These are phyloP conservation scores for Verticillium longisporum DNA, from an alignment of 2,329 filamentous ascomycete species.

Conservation along the genomic window DNA sequence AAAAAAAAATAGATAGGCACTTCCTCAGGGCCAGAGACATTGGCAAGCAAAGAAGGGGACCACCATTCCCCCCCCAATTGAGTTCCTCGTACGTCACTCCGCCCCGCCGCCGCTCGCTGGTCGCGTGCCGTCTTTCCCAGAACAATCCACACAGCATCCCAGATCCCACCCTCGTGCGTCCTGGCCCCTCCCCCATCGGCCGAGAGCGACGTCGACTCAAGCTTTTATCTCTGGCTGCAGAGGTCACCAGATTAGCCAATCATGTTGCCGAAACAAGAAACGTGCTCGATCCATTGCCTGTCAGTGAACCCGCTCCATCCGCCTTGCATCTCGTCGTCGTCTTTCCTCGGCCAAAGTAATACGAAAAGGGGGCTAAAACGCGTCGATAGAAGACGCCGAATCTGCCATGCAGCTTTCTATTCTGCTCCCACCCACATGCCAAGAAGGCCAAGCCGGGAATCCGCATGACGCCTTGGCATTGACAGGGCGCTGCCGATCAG, in stretches of 20 bases:
- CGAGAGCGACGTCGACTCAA: background rate
- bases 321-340: background rate
- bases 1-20: background rate
- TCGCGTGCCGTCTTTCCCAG: background rate
- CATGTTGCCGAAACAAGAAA: slow-evolving; percentile 1
- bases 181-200: background rate
- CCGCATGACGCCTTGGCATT: slow-evolving; percentile 4
- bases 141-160: background rate
- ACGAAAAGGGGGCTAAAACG: background rate
- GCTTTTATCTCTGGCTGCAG: background rate
- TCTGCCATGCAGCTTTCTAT: too few relatives aligned
- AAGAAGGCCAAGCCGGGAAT: slow-evolving; percentile 5
- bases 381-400: background rate
- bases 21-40: too few relatives aligned
- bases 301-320: slow-evolving; percentile 11
- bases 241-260: slow-evolving; percentile 6
- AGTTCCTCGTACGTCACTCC: background rate
- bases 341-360: background rate
- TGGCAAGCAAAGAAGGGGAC: background rate
- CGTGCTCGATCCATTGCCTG: slow-evolving; percentile 13
- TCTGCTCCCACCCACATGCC: background rate
- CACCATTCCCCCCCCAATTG: background rate
- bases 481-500: slow-evolving; percentile 4
- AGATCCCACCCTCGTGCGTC: background rate
- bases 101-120: background rate